Evolutionary conservation across 2,329 filamentous ascomycete species (phyloP).

Genomic region (Massarina eburnea): DNA sequence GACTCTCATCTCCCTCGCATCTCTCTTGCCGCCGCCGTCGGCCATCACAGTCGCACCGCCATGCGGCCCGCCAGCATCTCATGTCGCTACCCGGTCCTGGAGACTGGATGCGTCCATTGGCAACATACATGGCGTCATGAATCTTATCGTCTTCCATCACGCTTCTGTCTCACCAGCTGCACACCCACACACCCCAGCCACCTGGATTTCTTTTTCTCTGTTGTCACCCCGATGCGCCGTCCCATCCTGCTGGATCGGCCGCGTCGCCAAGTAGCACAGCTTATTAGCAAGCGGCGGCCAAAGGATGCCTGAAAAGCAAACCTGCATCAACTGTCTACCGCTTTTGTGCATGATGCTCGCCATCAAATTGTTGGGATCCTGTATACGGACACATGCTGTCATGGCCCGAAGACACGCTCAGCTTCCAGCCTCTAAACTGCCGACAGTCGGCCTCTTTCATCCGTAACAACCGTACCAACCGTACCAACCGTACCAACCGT

Average conservation of each 20-base stretch:
- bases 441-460: constrained; percentile 12
- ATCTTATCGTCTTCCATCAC: constrained; percentile 1
- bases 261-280: constrained; percentile 18
- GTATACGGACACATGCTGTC: background rate
- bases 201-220: constrained; percentile 12
- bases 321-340: constrained; percentile 6
- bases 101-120: background rate
- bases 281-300: constrained; percentile 8
- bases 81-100: background rate
- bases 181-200: background rate
- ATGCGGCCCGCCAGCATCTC: background rate
- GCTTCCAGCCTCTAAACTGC: constrained; percentile 14
- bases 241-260: constrained; percentile 18
- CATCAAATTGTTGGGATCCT: background rate
- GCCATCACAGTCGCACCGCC: constrained; percentile 1
- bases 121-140: constrained; percentile 4
- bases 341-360: constrained; percentile 9
- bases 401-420: constrained; percentile 9
- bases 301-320: constrained; percentile 9
- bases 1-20: background rate
- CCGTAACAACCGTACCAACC: background rate
- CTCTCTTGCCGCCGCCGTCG: background rate
- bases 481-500: no score
- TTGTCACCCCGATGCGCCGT: constrained; percentile 9
- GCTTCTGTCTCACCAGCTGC: constrained; percentile 8